Percentiles rank a stretch among this genome's conserved stretches.
phyloP scores from a whole-genome alignment of 2,329 filamentous ascomycete species.

The Beauveria australis region DNA sequence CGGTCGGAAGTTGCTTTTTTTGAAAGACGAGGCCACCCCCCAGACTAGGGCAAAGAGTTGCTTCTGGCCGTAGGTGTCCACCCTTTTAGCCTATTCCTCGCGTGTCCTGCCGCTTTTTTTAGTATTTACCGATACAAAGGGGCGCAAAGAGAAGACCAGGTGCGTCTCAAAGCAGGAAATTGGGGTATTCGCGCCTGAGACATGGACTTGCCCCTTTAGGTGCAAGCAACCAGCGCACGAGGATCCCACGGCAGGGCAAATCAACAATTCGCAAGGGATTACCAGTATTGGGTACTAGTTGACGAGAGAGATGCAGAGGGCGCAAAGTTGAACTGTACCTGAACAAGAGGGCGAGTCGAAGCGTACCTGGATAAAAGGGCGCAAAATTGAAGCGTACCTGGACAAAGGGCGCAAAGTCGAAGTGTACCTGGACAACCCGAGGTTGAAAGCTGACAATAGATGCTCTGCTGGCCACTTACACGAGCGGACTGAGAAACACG shows the following conservation, averaged over 20 bases:
- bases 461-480: background rate
- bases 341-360: no score
- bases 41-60: slow-evolving; percentile 6
- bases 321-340: background rate
- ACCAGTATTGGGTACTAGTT: no score
- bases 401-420: no score
- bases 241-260: background rate
- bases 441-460: background rate
- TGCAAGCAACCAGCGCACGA: background rate
- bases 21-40: background rate
- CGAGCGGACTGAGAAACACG: background rate
- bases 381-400: no score
- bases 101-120: background rate
- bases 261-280: background rate
- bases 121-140: background rate
- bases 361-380: no score
- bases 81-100: background rate
- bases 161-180: background rate
- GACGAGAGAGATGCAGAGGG: background rate
- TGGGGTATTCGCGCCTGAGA: background rate
- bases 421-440: background rate
- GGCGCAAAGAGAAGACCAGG: background rate
- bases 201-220: background rate
- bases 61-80: background rate
- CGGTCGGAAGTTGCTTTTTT: slow-evolving; percentile 1